Percentiles rank a stretch among this genome's conserved stretches.
These are phyloP conservation scores for Microcera coccophila DNA, from an alignment of 2,329 filamentous ascomycete species.

Conservation along the genomic window DNA sequence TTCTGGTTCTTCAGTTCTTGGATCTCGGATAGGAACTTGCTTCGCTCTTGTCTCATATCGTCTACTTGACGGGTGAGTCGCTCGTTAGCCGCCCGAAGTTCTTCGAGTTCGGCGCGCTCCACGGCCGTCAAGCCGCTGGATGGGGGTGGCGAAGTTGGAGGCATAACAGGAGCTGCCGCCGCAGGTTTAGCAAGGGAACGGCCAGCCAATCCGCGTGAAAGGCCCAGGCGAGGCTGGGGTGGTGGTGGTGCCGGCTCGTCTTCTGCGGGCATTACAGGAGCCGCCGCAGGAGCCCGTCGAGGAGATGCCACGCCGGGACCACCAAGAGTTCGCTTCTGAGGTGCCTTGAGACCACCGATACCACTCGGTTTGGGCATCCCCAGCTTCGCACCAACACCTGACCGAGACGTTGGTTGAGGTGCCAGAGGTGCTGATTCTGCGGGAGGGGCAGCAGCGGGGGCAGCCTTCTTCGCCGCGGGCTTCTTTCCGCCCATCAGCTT, in stretches of 20 bases:
- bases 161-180: constrained; percentile 46
- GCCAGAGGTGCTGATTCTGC: constrained; percentile 52
- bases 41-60: constrained; percentile 76
- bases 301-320: constrained; percentile 51
- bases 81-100: constrained; percentile 80
- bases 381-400: constrained; percentile 46
- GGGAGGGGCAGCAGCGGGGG: constrained; percentile 39
- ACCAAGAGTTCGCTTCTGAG: constrained; percentile 52
- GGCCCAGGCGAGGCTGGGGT: constrained; percentile 58
- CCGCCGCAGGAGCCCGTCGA: constrained; percentile 45
- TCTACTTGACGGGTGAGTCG: constrained; percentile 70
- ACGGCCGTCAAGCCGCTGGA: constrained; percentile 66
- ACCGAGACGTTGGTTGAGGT: constrained; percentile 55
- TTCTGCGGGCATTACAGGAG: constrained; percentile 49
- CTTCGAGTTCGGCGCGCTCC: constrained; percentile 91
- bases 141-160: constrained; percentile 55
- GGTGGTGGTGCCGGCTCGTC: constrained; percentile 59
- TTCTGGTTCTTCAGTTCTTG: constrained; percentile 96
- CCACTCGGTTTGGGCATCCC: constrained; percentile 44
- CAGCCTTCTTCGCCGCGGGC: constrained; percentile 43
- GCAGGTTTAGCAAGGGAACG: constrained; percentile 78
- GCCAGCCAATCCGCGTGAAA: constrained; percentile 77
- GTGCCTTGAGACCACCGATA: constrained; percentile 56
- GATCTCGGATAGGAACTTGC: constrained; percentile 78
- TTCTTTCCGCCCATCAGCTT: constrained; percentile 46